Evolutionary conservation across 2,329 filamentous ascomycete genomes (phyloP).

Genomic region (Alternaria consortialis): DNA sequence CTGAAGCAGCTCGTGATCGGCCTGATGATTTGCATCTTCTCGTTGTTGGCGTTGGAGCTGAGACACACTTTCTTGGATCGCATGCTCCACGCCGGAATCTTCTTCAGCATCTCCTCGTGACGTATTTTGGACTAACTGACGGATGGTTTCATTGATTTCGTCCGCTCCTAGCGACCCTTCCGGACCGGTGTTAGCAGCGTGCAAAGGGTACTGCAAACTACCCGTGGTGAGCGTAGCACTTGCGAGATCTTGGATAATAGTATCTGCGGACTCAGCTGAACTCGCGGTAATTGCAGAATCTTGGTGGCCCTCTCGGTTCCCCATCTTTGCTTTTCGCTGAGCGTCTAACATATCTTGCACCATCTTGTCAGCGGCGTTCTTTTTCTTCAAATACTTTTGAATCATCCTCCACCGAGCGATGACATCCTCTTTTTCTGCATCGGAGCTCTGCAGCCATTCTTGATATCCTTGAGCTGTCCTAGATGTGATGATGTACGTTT

Average conservation of each 20-base stretch:
- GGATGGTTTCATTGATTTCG: neutral
- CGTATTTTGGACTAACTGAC: neutral
- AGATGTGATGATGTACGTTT: constrained; percentile 25
- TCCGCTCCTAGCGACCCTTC: neutral
- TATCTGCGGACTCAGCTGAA: neutral
- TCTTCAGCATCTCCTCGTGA: neutral
- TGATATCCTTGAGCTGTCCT: constrained; percentile 30
- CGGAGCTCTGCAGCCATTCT: constrained; percentile 28
- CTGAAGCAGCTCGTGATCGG: constrained; percentile 17
- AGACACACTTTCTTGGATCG: neutral
- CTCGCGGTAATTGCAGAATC: neutral
- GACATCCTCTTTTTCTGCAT: constrained; percentile 25
- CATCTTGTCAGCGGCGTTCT: constrained; percentile 21
- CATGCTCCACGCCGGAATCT: neutral
- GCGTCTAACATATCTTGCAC: constrained; percentile 24
- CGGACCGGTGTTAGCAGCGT: neutral
- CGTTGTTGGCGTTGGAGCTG: neutral
- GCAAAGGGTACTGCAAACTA: neutral
- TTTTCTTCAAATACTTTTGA: constrained; percentile 21
- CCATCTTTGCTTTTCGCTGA: neutral
- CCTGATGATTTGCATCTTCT: neutral
- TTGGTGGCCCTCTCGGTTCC: neutral
- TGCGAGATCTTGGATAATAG: neutral
- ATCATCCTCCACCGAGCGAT: constrained; percentile 25
- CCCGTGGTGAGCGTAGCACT: neutral